These are phyloP conservation scores for Aspergillus hortae DNA, from an alignment of 2,329 filamentous ascomycete species.

Conservation along the genomic window DNA sequence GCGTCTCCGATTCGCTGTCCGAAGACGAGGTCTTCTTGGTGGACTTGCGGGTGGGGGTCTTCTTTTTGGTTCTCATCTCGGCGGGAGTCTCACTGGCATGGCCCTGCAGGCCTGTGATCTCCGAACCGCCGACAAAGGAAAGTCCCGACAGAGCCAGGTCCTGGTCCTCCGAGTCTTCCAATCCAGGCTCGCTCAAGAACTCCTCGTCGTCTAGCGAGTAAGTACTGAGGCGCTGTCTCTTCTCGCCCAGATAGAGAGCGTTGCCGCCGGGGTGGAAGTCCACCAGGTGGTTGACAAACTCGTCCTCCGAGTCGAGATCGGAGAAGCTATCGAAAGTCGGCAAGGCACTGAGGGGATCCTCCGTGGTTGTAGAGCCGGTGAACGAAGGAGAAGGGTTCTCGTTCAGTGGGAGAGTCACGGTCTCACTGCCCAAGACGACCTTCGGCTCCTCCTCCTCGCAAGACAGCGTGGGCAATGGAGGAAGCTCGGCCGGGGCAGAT, in stretches of 20 bases:
- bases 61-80: constrained; percentile 50
- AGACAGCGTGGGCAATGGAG: constrained; percentile 54
- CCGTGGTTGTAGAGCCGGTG: constrained; percentile 40
- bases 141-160: constrained; percentile 59
- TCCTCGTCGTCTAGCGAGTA: constrained; percentile 71
- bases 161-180: constrained; percentile 71
- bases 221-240: constrained; percentile 70
- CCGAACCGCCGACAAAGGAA: constrained; percentile 57
- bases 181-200: constrained; percentile 71
- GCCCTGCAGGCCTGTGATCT: constrained; percentile 17
- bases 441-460: constrained; percentile 39
- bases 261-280: constrained; percentile 62
- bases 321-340: constrained; percentile 81
- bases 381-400: constrained; percentile 37
- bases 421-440: constrained; percentile 32
- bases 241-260: constrained; percentile 58
- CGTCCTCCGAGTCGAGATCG: constrained; percentile 87
- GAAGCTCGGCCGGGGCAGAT: constrained; percentile 57
- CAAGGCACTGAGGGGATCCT: constrained; percentile 57
- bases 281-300: constrained; percentile 71
- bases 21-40: constrained; percentile 25
- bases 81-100: constrained; percentile 42
- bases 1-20: constrained; percentile 28
- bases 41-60: constrained; percentile 36
- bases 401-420: constrained; percentile 35